Base-by-base conservation (phyloP, 768 basidiomycete genomes). In the Panaeolus papilionaceus region DNA sequence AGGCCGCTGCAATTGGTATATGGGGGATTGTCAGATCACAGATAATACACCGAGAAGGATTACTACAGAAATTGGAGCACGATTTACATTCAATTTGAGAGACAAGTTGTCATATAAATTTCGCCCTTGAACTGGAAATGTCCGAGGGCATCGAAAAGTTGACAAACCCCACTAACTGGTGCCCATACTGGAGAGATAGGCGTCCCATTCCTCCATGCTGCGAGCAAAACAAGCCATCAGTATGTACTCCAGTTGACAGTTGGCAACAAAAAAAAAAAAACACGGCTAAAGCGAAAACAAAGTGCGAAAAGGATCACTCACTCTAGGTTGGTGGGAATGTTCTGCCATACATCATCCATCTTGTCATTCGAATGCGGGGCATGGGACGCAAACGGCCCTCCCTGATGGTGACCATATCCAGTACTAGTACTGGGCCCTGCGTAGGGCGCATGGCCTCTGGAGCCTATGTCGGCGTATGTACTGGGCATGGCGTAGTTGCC, bases 241-340 rank as follows among this genome's bases (percentile, higher is more conserved):
- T 10, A 49, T 49, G 47, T 12, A 49, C 8, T 33, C 33, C 8
- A 18, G 16, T 33, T 18, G 54, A 58, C 54, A 58, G 54, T 58
- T 58, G 54, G 26, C 54, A 58, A 58, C 54, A 4, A 37, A 58
- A 49, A 23, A 23, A 23, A 23, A 23, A 14, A 49, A 33, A 33
- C 33, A 33, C 5, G 3, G 16, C 11, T 33, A 58, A 28, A 33
- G 54, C 47, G 54, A 58, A 33, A 51, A 26, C 47, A 58, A 33
- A 58, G 54, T 14, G 16, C 38, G 14, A 64, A 40, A 51, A n/a
- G 33, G 23, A 38, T 23, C 26, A 76, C 84, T 72, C 68, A 87
- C 87, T 84, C 84, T 69, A 86, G 88, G 14, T 83, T 80, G 44
- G 80, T 78, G 9, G 88, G 88, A 58, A 58, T 58, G 14, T 58